These are phyloP conservation scores for Lepidium sativum DNA, from an alignment of 345 rosid species.

Conservation along the genomic window DNA sequence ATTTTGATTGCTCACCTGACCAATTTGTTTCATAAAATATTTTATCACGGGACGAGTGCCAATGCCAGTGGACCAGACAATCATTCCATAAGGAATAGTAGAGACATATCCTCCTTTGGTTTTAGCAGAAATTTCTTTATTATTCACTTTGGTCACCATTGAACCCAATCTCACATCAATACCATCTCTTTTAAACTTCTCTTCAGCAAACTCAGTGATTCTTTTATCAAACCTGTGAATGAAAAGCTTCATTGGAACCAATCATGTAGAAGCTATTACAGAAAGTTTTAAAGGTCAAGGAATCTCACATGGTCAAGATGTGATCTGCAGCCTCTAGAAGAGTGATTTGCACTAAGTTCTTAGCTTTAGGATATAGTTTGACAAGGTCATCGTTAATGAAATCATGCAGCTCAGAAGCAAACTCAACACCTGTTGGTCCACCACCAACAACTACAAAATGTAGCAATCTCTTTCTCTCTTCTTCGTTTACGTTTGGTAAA, in stretches of 20 bases:
- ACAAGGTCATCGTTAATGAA: conserved; percentile 73
- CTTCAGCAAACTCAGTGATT: conserved; percentile 87
- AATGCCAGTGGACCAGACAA: conserved; percentile 96
- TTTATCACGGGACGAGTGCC: conserved; percentile 70
- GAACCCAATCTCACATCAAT: conserved; percentile 85
- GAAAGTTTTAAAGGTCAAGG: not conserved
- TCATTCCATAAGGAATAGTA: conserved; percentile 80
- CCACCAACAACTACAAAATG: conserved; percentile 97
- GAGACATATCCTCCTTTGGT: conserved; percentile 46
- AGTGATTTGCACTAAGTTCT: conserved; percentile 56
- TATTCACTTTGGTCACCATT: conserved; percentile 72
- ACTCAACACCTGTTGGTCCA: conserved; percentile 98
- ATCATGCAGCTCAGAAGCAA: conserved; percentile 93
- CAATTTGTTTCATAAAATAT: conserved; percentile 85
- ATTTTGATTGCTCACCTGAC: conserved; percentile 50
- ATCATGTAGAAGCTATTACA: too few species aligned
- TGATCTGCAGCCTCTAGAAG: conserved; percentile 94
- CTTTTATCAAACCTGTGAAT: conserved; percentile 91
- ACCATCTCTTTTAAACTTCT: conserved; percentile 73
- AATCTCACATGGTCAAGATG: conserved; percentile 69
- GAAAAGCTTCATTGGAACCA: not conserved
- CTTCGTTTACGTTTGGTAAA: conserved; percentile 67
- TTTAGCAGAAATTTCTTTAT: conserved; percentile 71
- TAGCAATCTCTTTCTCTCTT: conserved; percentile 73
- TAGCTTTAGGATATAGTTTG: conserved; percentile 61